These are phyloP conservation scores for Tolypocladium pustulatum DNA, from an alignment of 2,329 filamentous ascomycete species.

Conservation along the genomic window DNA sequence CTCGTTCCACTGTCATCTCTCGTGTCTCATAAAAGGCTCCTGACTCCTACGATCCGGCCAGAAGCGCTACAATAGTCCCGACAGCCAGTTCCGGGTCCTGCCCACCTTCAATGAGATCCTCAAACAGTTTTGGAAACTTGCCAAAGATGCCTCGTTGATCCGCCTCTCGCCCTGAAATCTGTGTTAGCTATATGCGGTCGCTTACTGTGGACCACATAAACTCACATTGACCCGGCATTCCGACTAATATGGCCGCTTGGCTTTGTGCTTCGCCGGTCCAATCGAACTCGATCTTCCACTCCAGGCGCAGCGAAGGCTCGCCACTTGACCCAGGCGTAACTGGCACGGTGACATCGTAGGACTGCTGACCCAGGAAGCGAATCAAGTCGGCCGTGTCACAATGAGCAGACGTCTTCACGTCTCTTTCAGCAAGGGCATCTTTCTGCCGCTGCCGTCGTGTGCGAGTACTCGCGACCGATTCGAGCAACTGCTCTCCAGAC, in stretches of 20 bases:
- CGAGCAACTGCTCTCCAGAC: conserved; percentile 16
- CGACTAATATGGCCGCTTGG: conserved; percentile 40
- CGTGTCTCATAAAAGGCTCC: conserved; percentile 6
- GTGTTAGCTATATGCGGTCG: conserved; percentile 6
- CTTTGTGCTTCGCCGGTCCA: conserved; percentile 64
- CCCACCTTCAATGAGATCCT: conserved; percentile 43
- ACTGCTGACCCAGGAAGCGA: conserved; percentile 41
- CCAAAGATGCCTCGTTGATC: conserved; percentile 46
- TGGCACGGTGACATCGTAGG: conserved; percentile 33
- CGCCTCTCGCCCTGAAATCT: conserved; percentile 43
- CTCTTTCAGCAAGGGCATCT: conserved; percentile 11
- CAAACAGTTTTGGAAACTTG: conserved; percentile 50
- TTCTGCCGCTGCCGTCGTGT: conserved; percentile 11
- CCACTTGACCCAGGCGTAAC: conserved; percentile 17
- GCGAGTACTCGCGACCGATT: conserved; percentile 13
- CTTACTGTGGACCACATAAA: conserved; percentile 8
- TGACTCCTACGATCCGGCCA: conserved; percentile 32
- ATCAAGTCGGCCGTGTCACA: conserved; percentile 32
- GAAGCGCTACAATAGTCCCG: conserved; percentile 47
- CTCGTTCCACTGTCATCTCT: neutral
- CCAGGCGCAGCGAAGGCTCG: conserved; percentile 37
- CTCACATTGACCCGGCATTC: conserved; percentile 55
- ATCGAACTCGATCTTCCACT: conserved; percentile 57
- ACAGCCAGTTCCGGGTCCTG: conserved; percentile 47
- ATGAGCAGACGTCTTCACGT: conserved; percentile 5